Percentiles rank a stretch among this genome's conserved stretches.
Conservation (phyloP, 495 filamentous ascomycete species). For the Trichoderma reesei region DNA sequence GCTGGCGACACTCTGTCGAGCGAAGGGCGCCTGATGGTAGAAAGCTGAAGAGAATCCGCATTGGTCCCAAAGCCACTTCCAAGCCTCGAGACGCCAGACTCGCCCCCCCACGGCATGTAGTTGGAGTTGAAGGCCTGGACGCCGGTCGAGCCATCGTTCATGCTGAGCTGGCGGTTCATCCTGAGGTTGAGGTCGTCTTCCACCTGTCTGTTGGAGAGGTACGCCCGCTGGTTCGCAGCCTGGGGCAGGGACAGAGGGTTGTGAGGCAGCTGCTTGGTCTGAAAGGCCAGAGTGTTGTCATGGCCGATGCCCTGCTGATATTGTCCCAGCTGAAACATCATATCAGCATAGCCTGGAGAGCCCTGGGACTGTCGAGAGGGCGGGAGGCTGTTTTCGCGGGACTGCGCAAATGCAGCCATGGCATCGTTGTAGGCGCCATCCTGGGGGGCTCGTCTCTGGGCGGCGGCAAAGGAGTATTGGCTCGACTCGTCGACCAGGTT, state of each 20-base stretch:
- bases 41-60: not conserved
- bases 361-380: slow-evolving; percentile 4
- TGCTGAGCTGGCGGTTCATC: not conserved
- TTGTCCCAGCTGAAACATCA: too few species aligned
- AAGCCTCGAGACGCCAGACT: not conserved
- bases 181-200: not conserved
- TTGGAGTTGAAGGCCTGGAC: not conserved
- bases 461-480: not conserved
- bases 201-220: slow-evolving; percentile 2
- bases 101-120: not conserved
- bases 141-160: not conserved
- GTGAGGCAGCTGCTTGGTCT: not conserved
- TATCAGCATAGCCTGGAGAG: slow-evolving; percentile 6
- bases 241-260: not conserved
- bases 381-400: not conserved
- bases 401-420: slow-evolving; percentile 5
- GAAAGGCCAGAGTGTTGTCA: too few species aligned
- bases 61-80: not conserved
- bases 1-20: not conserved
- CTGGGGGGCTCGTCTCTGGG: not conserved
- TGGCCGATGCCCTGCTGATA: slow-evolving; percentile 4
- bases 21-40: not conserved
- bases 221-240: slow-evolving; percentile 1
- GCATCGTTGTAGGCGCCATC: not conserved
- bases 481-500: not conserved